Conservation (phyloP, 2,329 filamentous ascomycete species). For the Leptographium radiaticola region DNA sequence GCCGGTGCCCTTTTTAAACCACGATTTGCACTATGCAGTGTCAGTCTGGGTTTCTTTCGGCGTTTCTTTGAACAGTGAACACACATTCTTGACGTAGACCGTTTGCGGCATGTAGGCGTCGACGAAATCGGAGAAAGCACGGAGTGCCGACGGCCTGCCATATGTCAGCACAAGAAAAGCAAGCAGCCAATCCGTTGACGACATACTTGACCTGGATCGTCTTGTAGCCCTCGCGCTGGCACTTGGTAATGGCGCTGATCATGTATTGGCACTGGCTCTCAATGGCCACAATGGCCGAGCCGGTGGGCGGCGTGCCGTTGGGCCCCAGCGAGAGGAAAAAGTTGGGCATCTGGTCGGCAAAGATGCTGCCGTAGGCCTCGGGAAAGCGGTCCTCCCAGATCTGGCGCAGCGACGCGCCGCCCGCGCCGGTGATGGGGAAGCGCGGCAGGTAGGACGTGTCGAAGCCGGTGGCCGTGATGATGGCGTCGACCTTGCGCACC, state of each 20-base stretch:
- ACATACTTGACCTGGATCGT: constrained; percentile 3
- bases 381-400: constrained; percentile 4
- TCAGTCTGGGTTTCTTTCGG: too few species aligned
- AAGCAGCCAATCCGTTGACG: too few species aligned
- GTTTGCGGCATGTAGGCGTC: constrained; percentile 6
- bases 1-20: not conserved
- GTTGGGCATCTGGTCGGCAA: constrained; percentile 6
- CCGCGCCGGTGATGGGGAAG: constrained; percentile 15
- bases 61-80: not conserved
- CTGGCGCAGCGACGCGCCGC: too few species aligned
- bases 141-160: too few species aligned
- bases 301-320: constrained; percentile 4
- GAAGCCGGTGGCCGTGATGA: constrained; percentile 26
- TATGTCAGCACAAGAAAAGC: too few species aligned
- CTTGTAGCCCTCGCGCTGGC: constrained; percentile 1
- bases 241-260: not conserved
- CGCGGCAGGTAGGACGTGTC: constrained; percentile 15
- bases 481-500: constrained; percentile 14
- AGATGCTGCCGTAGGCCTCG: constrained; percentile 3
- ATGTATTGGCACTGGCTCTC: constrained; percentile 5
- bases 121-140: not conserved
- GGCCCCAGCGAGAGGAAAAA: constrained; percentile 2
- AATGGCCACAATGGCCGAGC: constrained; percentile 3
- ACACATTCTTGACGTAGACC: not conserved
- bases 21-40: constrained; percentile 1